A percentile compares a stretch with the other conserved stretches of the same genome.
Conservation (phyloP, 345 rosid genomes). For the Aquilaria sinensis region DNA sequence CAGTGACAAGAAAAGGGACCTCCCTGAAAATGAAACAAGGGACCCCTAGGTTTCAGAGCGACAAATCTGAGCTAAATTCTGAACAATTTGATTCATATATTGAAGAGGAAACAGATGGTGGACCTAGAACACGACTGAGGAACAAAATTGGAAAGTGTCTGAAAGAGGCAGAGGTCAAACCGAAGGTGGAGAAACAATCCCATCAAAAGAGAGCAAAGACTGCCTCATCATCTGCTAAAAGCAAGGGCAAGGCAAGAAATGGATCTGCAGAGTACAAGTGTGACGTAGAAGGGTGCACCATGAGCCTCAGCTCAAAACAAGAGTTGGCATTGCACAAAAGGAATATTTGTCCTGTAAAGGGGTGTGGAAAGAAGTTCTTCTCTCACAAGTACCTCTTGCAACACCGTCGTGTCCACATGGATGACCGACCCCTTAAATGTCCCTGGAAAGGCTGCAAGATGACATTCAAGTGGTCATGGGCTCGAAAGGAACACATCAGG, state of each 20-base stretch:
- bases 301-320: constrained; percentile 69
- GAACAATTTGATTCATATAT: constrained; percentile 16
- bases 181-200: constrained; percentile 41
- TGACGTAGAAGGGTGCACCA: constrained; percentile 87
- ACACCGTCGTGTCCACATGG: constrained; percentile 78
- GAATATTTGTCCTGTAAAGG: constrained; percentile 84
- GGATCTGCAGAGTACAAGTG: constrained; percentile 64
- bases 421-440: constrained; percentile 96
- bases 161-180: constrained; percentile 28
- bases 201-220: constrained; percentile 38
- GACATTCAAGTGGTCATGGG: constrained; percentile 99
- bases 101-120: constrained; percentile 46
- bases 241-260: constrained; percentile 30
- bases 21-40: constrained; percentile 29
- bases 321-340: constrained; percentile 68
- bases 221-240: constrained; percentile 19
- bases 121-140: constrained; percentile 78
- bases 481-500: constrained; percentile 88
- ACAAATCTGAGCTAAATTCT: constrained; percentile 23
- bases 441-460: constrained; percentile 99
- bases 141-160: constrained; percentile 41
- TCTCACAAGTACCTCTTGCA: constrained; percentile 96
- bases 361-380: constrained; percentile 90
- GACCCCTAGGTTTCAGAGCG: constrained; percentile 13
- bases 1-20: neutral